Percentiles rank a stretch among this genome's conserved stretches.
Conservation (phyloP, 2,329 filamentous ascomycete genomes). For the Phaeophleospora eucalypticola region DNA sequence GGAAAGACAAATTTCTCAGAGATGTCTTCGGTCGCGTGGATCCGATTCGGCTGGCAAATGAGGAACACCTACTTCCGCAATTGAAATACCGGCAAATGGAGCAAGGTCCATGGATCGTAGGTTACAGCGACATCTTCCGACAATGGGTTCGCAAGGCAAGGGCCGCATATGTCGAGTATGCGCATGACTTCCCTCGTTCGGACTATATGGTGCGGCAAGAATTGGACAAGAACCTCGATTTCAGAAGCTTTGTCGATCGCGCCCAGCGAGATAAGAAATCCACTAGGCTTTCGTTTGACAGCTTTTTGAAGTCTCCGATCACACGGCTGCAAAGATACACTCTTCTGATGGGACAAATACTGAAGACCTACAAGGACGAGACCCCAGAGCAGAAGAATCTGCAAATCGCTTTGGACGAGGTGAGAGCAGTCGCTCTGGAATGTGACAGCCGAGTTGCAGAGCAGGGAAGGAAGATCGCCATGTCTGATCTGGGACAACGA, state of each 20-base stretch:
- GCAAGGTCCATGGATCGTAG: slow-evolving; percentile 88
- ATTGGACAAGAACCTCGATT: slow-evolving; percentile 76
- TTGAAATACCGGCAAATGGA: slow-evolving; percentile 96
- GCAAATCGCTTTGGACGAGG: slow-evolving; percentile 80
- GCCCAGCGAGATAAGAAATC: slow-evolving; percentile 74
- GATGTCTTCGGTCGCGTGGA: slow-evolving; percentile 91
- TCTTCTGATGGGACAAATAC: slow-evolving; percentile 74
- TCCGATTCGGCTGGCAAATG: slow-evolving; percentile 82
- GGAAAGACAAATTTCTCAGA: slow-evolving; percentile 71
- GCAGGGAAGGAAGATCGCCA: slow-evolving; percentile 82
- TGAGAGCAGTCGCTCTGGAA: slow-evolving; percentile 81
- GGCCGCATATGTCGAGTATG: slow-evolving; percentile 85
- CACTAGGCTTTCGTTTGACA: slow-evolving; percentile 85
- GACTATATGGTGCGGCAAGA: slow-evolving; percentile 80
- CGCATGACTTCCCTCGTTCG: slow-evolving; percentile 78
- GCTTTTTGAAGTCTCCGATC: slow-evolving; percentile 88
- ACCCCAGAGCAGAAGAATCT: slow-evolving; percentile 88
- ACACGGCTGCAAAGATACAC: slow-evolving; percentile 88
- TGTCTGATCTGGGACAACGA: slow-evolving; percentile 79
- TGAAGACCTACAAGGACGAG: slow-evolving; percentile 77
- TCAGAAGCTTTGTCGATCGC: slow-evolving; percentile 78
- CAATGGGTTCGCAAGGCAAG: slow-evolving; percentile 98
- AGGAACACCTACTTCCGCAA: slow-evolving; percentile 85
- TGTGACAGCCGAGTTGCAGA: slow-evolving; percentile 91
- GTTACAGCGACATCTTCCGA: slow-evolving; percentile 94